phyloP scores from a whole-genome alignment of 108 stramenopile species.

The Schizochytrium sp. region DNA sequence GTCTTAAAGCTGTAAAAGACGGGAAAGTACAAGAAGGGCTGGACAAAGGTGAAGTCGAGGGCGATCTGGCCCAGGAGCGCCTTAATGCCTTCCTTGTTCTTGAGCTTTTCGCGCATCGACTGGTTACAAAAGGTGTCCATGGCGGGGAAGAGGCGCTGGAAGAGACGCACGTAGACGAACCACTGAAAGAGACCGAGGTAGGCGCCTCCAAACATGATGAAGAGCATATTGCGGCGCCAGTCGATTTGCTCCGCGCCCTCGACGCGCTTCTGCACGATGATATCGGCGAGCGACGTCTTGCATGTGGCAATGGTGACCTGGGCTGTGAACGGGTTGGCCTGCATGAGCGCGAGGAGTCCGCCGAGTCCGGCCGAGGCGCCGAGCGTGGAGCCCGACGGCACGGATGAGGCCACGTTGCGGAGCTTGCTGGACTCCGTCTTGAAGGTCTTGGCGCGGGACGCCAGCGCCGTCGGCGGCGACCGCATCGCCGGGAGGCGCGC shows the following conservation, averaged over 20 bases:
- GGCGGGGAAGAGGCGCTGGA: slow-evolving; percentile 21
- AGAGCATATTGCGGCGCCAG: slow-evolving; percentile 64
- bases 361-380: background rate
- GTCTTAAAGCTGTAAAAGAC: slow-evolving; percentile 75
- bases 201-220: slow-evolving; percentile 70
- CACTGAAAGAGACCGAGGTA: slow-evolving; percentile 80
- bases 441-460: background rate
- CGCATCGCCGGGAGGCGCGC: background rate
- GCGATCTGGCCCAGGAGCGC: slow-evolving; percentile 48
- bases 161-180: slow-evolving; percentile 61
- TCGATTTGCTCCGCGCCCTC: slow-evolving; percentile 64
- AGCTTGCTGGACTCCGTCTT: background rate
- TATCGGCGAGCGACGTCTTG: slow-evolving; percentile 70
- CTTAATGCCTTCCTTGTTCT: slow-evolving; percentile 52
- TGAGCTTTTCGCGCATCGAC: slow-evolving; percentile 58
- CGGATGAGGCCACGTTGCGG: background rate
- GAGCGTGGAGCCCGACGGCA: background rate
- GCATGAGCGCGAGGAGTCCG: background rate
- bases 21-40: slow-evolving; percentile 81
- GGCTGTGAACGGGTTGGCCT: slow-evolving; percentile 59
- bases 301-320: slow-evolving; percentile 66
- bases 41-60: slow-evolving; percentile 66
- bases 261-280: slow-evolving; percentile 68
- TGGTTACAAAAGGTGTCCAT: slow-evolving; percentile 63
- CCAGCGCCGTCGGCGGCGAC: background rate